phyloP scores from a whole-genome alignment of 2,329 filamentous ascomycete genomes.

The Pseudovirgaria hyperparasitica region DNA sequence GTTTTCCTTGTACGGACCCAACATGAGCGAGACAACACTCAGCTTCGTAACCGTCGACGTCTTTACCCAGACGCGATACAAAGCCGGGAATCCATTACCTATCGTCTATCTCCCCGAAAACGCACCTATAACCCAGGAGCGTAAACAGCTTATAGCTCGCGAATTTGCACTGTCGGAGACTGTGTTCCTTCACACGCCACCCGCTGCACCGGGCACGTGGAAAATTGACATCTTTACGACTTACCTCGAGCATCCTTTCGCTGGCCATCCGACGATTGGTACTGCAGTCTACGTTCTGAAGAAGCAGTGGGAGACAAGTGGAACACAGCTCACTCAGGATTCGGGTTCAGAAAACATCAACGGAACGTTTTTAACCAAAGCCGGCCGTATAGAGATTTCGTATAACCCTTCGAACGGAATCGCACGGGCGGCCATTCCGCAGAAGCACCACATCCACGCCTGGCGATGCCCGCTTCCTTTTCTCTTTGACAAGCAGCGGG shows the following conservation, averaged over 20 bases:
- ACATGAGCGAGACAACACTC: constrained; percentile 7
- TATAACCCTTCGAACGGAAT: constrained; percentile 27
- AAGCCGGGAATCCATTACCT: constrained; percentile 41
- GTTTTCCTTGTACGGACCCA: no score
- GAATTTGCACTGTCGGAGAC: constrained; percentile 49
- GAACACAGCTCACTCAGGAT: constrained; percentile 4
- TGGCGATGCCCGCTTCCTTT: constrained; percentile 22
- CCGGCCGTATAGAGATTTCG: constrained; percentile 29
- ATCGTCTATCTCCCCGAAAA: constrained; percentile 35
- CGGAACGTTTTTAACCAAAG: constrained; percentile 30
- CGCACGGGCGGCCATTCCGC: constrained; percentile 53
- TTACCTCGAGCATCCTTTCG: constrained; percentile 40
- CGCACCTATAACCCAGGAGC: constrained; percentile 27
- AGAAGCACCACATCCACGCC: constrained; percentile 50
- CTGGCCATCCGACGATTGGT: constrained; percentile 46
- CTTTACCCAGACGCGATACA: constrained; percentile 35
- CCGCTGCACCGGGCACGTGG: constrained; percentile 17
- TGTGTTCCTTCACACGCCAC: constrained; percentile 37
- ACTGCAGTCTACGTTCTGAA: constrained; percentile 36
- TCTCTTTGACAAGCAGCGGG: constrained; percentile 14
- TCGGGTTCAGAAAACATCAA: constrained; percentile 13
- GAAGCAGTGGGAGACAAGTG: constrained; percentile 12
- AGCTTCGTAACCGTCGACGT: constrained; percentile 31
- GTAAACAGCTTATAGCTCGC: constrained; percentile 40
- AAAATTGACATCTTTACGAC: constrained; percentile 43